phyloP scores from a whole-genome alignment of 768 basidiomycete species.

The Terana coerulea region DNA sequence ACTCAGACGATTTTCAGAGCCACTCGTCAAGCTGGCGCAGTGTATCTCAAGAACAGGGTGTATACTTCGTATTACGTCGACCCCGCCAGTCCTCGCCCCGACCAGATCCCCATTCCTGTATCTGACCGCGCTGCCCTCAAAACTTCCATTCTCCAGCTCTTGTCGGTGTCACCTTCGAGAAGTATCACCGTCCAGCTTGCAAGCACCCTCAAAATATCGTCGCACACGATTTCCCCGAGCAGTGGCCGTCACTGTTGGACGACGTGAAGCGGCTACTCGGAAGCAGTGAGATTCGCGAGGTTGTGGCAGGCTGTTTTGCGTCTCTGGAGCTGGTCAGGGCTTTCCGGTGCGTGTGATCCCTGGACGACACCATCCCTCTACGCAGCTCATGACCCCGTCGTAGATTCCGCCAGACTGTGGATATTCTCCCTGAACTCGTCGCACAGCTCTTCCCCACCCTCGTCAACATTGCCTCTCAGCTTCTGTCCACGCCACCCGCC shows the following conservation, averaged over 20 bases:
- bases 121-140: constrained; percentile 77
- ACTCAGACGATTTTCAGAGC: constrained; percentile 40
- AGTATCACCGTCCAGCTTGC: constrained; percentile 75
- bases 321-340: constrained; percentile 75
- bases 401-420: constrained; percentile 67
- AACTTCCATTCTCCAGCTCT: constrained; percentile 59
- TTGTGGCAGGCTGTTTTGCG: constrained; percentile 79
- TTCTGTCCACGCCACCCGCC: constrained; percentile 60
- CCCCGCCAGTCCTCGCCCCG: constrained; percentile 42
- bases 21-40: constrained; percentile 79
- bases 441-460: constrained; percentile 69
- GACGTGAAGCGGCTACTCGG: constrained; percentile 60
- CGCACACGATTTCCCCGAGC: constrained; percentile 71
- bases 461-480: constrained; percentile 66
- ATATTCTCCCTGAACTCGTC: constrained; percentile 56
- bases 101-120: constrained; percentile 56
- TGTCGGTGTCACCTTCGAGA: constrained; percentile 63
- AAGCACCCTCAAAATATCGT: constrained; percentile 70
- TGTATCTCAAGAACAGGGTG: constrained; percentile 91
- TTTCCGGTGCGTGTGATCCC: constrained; percentile 45
- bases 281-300: constrained; percentile 64
- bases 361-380: no score
- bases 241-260: constrained; percentile 69
- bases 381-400: not conserved
- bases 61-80: constrained; percentile 60